These are phyloP conservation scores for Flaveria trinervia DNA, from an alignment of 129 eudicot genomes.

Conservation along the genomic window DNA sequence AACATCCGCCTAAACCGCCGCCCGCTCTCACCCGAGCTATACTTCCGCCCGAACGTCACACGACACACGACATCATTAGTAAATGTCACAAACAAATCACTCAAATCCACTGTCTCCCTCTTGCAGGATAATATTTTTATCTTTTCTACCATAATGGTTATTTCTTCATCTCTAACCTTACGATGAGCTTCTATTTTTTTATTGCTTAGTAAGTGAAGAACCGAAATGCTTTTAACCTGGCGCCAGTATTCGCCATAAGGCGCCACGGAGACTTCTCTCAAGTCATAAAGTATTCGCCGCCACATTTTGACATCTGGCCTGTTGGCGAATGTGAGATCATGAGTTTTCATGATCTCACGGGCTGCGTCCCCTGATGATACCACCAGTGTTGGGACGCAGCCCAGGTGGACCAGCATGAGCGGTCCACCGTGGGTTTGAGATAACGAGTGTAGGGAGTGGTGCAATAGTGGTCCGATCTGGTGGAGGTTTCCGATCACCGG, in stretches of 20 bases:
- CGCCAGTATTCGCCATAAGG: slow-evolving; percentile 81
- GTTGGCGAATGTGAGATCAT: slow-evolving; percentile 52
- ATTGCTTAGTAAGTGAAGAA: slow-evolving; percentile 51
- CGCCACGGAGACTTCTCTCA: slow-evolving; percentile 43
- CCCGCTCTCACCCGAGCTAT: slow-evolving; percentile 38
- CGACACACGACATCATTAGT: slow-evolving; percentile 51
- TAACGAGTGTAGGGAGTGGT: slow-evolving; percentile 49
- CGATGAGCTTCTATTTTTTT: slow-evolving; percentile 44
- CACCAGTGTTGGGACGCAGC: slow-evolving; percentile 47
- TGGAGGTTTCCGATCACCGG: slow-evolving; percentile 74
- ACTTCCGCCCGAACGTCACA: slow-evolving; percentile 62
- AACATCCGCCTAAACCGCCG: slow-evolving; percentile 39
- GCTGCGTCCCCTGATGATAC: slow-evolving; percentile 63
- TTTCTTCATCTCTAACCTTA: slow-evolving; percentile 47
- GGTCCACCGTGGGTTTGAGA: slow-evolving; percentile 49
- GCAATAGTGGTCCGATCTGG: slow-evolving; percentile 46
- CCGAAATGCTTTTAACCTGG: slow-evolving; percentile 50
- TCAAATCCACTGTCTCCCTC: slow-evolving; percentile 35
- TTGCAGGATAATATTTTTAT: background rate
- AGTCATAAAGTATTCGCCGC: slow-evolving; percentile 39
- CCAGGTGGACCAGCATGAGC: slow-evolving; percentile 57
- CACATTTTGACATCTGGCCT: slow-evolving; percentile 35
- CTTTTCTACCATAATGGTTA: slow-evolving; percentile 32
- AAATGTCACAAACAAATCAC: slow-evolving; percentile 36
- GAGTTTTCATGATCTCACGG: slow-evolving; percentile 58